phyloP scores from a whole-genome alignment of 2,329 filamentous ascomycete genomes.

The Diplocarpon rosae region DNA sequence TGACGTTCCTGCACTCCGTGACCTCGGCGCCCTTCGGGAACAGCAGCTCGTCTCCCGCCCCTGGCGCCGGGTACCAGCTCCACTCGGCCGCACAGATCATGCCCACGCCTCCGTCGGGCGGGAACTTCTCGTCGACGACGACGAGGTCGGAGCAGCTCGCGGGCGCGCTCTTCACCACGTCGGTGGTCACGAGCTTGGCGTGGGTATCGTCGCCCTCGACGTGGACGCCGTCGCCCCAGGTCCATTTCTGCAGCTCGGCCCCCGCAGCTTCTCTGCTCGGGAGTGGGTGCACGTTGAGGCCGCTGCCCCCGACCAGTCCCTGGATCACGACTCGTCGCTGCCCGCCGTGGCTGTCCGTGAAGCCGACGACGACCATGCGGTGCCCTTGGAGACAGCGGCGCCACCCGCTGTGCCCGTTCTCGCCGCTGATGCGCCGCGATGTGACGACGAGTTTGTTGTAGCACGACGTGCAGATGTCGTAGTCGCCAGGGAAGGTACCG shows the following conservation, averaged over 20 bases:
- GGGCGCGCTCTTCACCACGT: conserved; percentile 36
- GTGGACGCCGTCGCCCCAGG: conserved; percentile 34
- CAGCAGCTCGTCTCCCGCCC: conserved; percentile 58
- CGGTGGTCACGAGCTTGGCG: conserved; percentile 38
- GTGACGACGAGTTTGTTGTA: conserved; percentile 54
- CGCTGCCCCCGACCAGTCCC: conserved; percentile 68
- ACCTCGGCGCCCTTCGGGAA: conserved; percentile 81
- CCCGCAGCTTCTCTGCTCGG: conserved; percentile 22
- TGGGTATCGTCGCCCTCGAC: conserved; percentile 26
- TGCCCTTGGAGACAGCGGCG: conserved; percentile 70
- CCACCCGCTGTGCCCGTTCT: conserved; percentile 76
- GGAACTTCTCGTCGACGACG: conserved; percentile 36
- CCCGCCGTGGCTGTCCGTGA: conserved; percentile 56
- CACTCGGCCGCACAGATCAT: conserved; percentile 54
- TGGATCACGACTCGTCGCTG: conserved; percentile 56
- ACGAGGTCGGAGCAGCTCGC: conserved; percentile 18
- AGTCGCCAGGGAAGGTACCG: conserved; percentile 54
- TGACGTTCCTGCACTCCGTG: conserved; percentile 73
- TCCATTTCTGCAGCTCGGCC: conserved; percentile 38
- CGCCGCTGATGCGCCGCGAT: conserved; percentile 52
- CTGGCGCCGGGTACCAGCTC: conserved; percentile 63
- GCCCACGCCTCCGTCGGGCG: conserved; percentile 66
- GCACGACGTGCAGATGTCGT: conserved; percentile 73
- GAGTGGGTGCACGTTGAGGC: conserved; percentile 48
- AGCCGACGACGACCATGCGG: conserved; percentile 73